Percentiles rank a stretch among this genome's conserved stretches.
These are phyloP conservation scores for Sarcomyxa edulis DNA, from an alignment of 768 basidiomycete genomes.

Conservation along the genomic window DNA sequence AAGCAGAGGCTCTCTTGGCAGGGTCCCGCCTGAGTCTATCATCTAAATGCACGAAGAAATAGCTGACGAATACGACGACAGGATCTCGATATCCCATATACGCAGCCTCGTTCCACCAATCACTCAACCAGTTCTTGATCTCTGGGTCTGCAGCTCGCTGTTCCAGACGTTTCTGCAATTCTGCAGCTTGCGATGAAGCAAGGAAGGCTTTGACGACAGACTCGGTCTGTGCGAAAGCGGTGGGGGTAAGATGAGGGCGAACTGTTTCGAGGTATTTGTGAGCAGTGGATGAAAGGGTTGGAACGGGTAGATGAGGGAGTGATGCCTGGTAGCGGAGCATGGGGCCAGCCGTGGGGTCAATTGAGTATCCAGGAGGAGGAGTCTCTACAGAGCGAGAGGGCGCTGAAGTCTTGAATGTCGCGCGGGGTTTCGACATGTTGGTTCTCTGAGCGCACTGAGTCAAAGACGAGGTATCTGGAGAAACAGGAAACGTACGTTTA, in stretches of 20 bases:
- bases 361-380: conserved; percentile 10
- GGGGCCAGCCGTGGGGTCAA: conserved; percentile 52
- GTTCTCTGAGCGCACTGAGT: too few relatives aligned
- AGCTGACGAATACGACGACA: conserved; percentile 89
- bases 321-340: conserved; percentile 76
- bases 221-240: conserved; percentile 56
- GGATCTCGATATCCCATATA: conserved; percentile 88
- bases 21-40: conserved; percentile 51
- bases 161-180: conserved; percentile 76
- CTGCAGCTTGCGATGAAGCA: conserved; percentile 56
- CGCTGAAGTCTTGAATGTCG: conserved; percentile 1
- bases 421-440: conserved; percentile 5
- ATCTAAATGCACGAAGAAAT: conserved; percentile 87
- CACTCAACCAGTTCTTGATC: conserved; percentile 79
- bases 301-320: conserved; percentile 78
- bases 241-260: conserved; percentile 65
- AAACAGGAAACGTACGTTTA: too few relatives aligned
- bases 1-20: conserved; percentile 70
- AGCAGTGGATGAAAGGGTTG: conserved; percentile 75
- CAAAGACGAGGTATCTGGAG: too few relatives aligned
- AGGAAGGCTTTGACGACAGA: conserved; percentile 63
- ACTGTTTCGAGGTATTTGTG: conserved; percentile 87
- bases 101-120: conserved; percentile 97
- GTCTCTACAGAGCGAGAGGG: neutral
- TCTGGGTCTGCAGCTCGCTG: conserved; percentile 60